These are phyloP conservation scores for Syncephalastrum monosporum DNA, from an alignment of 371 early-diverging fungal genomes.

Conservation along the genomic window DNA sequence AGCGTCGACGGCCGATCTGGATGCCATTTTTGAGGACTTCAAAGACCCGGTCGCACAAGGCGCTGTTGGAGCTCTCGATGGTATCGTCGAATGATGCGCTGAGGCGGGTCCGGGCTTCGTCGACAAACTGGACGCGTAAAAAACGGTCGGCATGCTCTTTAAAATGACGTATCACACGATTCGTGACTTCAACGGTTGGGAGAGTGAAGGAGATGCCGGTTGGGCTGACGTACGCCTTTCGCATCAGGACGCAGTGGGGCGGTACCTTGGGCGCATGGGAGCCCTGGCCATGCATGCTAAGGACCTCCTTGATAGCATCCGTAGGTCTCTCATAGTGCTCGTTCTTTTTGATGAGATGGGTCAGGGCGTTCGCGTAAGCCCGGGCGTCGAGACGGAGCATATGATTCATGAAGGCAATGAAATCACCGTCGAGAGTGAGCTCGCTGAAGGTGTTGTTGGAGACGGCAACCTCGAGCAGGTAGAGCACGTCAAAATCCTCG, in stretches of 20 bases:
- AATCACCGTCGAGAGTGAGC: slow-evolving; percentile 33
- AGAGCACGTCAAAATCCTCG: slow-evolving; percentile 35
- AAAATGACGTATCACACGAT: slow-evolving; percentile 57
- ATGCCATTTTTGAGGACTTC: slow-evolving; percentile 51
- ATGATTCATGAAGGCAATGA: slow-evolving; percentile 19
- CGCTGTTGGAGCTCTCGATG: slow-evolving; percentile 13
- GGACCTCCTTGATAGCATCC: slow-evolving; percentile 10
- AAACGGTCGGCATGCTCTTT: slow-evolving; percentile 51
- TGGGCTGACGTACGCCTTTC: slow-evolving; percentile 56
- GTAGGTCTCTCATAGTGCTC: slow-evolving; percentile 38
- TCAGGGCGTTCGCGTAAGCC: no score
- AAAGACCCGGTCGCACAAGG: slow-evolving; percentile 44
- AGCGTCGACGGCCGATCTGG: slow-evolving; percentile 49
- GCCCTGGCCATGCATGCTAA: slow-evolving; percentile 7
- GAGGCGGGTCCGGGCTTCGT: slow-evolving; percentile 51
- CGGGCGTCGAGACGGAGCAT: slow-evolving; percentile 31
- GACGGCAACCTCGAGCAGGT: slow-evolving; percentile 43
- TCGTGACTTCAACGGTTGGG: slow-evolving; percentile 55
- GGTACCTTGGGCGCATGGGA: slow-evolving; percentile 23
- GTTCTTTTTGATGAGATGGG: neutral
- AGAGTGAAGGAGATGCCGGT: slow-evolving; percentile 51
- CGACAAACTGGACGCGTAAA: slow-evolving; percentile 63
- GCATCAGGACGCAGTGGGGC: slow-evolving; percentile 47
- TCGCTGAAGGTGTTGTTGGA: slow-evolving; percentile 34
- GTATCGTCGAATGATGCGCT: slow-evolving; percentile 5